Conservation (phyloP, 2,329 filamentous ascomycete species). For the Trichoderma arundinaceum region DNA sequence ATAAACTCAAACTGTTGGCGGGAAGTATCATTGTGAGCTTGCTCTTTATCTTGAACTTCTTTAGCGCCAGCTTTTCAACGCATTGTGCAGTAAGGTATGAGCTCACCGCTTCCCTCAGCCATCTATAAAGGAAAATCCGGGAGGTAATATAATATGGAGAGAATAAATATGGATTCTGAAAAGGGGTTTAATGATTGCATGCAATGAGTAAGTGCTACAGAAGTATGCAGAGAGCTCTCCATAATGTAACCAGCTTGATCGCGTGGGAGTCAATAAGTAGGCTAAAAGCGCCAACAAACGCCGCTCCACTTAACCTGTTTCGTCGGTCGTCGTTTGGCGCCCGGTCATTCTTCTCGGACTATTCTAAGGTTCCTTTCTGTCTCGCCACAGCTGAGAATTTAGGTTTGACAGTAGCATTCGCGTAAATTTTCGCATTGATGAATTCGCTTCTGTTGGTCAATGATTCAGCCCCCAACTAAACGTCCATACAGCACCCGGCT, state of each 20-base stretch:
- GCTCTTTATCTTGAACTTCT: not conserved
- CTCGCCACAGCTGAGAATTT: not conserved
- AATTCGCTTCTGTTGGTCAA: not conserved
- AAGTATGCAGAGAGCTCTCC: not conserved
- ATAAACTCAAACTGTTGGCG: conserved; percentile 23
- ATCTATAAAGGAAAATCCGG: not conserved
- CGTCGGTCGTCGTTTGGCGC: not conserved
- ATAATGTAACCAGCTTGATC: not conserved
- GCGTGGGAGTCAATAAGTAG: not conserved
- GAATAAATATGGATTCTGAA: not conserved
- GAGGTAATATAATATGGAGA: too few species aligned
- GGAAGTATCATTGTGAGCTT: not conserved
- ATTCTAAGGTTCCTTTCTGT: not conserved
- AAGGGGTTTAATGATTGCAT: too few species aligned
- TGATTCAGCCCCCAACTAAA: not conserved
- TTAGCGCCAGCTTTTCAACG: not conserved
- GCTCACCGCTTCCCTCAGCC: not conserved
- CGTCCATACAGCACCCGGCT: too few species aligned
- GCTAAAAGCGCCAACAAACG: not conserved
- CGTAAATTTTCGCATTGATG: not conserved
- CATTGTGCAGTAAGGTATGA: too few species aligned
- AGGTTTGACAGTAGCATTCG: not conserved
- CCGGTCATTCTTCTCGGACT: not conserved
- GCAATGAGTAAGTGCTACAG: not conserved
- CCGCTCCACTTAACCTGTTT: not conserved